Percentiles rank a stretch among this genome's conserved stretches.
These are phyloP conservation scores for Cryoendolithus antarcticus DNA, from an alignment of 2,329 filamentous ascomycete species.

Conservation along the genomic window DNA sequence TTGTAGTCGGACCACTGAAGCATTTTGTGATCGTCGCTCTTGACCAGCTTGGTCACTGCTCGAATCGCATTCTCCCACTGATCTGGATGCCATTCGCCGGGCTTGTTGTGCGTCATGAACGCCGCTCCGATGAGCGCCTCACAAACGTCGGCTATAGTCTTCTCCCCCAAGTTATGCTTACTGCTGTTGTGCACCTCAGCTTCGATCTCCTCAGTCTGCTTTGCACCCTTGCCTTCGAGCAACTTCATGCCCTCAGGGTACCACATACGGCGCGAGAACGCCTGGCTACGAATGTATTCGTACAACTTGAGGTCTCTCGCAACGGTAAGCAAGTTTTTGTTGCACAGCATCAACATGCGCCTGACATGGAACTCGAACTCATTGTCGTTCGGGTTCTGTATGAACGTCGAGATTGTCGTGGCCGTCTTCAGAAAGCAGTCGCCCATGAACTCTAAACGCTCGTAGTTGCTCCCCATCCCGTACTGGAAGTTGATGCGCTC, in stretches of 20 bases:
- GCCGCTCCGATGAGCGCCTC: conserved; percentile 89
- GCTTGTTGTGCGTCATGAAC: conserved; percentile 42
- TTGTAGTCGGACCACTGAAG: conserved; percentile 61
- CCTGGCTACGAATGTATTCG: conserved; percentile 69
- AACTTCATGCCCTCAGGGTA: conserved; percentile 72
- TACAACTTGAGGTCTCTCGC: conserved; percentile 56
- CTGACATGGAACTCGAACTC: conserved; percentile 84
- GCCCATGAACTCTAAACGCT: conserved; percentile 83
- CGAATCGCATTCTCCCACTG: conserved; percentile 49
- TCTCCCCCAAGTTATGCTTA: conserved; percentile 64
- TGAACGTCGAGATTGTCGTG: conserved; percentile 77
- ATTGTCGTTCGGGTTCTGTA: conserved; percentile 59
- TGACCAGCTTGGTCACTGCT: conserved; percentile 59
- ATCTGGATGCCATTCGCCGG: conserved; percentile 28
- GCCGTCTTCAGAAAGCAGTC: conserved; percentile 94
- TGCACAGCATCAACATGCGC: conserved; percentile 84
- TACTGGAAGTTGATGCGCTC: conserved; percentile 61
- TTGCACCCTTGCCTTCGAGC: conserved; percentile 43
- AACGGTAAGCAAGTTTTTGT: conserved; percentile 72
- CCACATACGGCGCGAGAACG: conserved; percentile 73
- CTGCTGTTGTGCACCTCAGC: conserved; percentile 24
- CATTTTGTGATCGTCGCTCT: conserved; percentile 57
- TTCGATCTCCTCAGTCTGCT: conserved; percentile 31
- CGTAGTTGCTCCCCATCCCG: conserved; percentile 91
- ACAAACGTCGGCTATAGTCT: conserved; percentile 71